Base-by-base conservation (phyloP, 2,329 filamentous ascomycete genomes). In the Plectosphaerella cucumerina region DNA sequence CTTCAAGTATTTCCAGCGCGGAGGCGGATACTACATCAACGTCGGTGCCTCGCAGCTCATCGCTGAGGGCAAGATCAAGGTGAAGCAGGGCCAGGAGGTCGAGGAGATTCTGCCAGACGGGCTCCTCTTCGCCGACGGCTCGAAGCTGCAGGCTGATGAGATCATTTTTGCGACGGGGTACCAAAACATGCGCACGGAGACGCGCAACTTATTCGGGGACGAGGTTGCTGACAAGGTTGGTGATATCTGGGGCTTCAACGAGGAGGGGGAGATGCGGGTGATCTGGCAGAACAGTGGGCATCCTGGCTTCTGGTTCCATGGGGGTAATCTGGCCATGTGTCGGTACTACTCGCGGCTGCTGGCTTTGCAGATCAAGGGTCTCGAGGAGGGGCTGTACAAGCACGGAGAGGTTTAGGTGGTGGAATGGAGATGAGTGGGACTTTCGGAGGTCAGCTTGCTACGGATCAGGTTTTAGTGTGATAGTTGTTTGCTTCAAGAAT, bases 21-120 rank as follows among this genome's bases (percentile, higher is more conserved):
- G 84, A 2, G 85, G 86, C 1, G 85, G 85, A 0, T 88, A 87
- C 61, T 88, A 88, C 65, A 85, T 88, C 54, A 82, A 89, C 53
- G 83, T 87, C 1, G 86, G 86, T 0, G 80, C 77, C 0, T 80
- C 78, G 0, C 66, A 80, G 59, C 72, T 87, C 21, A 85, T 89
- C 52, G 71, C 72, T 2, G 79, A 85, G 12, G 83, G 84, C 1
- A 82, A 81, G 60, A 81, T 89, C 62, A 81, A 81, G 57, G 69
- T 88, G 22, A 81, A 81, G 59, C 77, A 81, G 41, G 81, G 77
- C 1, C 75, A 77, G 5, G 78, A 81, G 11, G 78, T 87, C 14
- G 60, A 66, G 2, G 66, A 71, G 20, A 74, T 87, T 3, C 70
- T 77, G 0, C 67, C 74, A 0, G 59, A 68, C 1, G 75, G 72